Conservation (phyloP, 108 stramenopile genomes). For the Bacterosira constricta region DNA sequence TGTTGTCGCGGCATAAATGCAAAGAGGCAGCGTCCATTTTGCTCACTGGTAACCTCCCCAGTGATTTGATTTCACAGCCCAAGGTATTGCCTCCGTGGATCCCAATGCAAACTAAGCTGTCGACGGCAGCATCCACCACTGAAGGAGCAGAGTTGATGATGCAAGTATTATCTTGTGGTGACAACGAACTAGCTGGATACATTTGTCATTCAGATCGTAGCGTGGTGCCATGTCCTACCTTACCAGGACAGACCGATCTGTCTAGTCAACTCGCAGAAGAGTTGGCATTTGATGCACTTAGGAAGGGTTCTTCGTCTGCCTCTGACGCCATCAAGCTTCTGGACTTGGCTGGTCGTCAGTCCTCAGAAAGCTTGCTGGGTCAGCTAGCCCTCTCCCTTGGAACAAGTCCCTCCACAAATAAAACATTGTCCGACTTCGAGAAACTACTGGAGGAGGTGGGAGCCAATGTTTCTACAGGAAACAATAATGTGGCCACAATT, state of each 20-base stretch:
- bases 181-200: slow-evolving; percentile 70
- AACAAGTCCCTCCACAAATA: slow-evolving; percentile 35
- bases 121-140: slow-evolving; percentile 54
- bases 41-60: slow-evolving; percentile 62
- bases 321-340: slow-evolving; percentile 67
- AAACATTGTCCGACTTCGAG: not conserved
- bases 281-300: slow-evolving; percentile 52
- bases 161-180: slow-evolving; percentile 68
- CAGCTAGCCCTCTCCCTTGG: slow-evolving; percentile 58
- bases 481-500: not conserved
- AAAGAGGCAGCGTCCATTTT: slow-evolving; percentile 72
- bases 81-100: slow-evolving; percentile 73
- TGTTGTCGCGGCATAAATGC: slow-evolving; percentile 58
- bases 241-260: slow-evolving; percentile 66
- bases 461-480: not conserved
- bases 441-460: not conserved
- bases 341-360: slow-evolving; percentile 61
- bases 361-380: slow-evolving; percentile 58
- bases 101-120: slow-evolving; percentile 61
- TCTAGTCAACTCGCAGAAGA: slow-evolving; percentile 49
- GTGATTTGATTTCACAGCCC: slow-evolving; percentile 51
- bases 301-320: slow-evolving; percentile 35
- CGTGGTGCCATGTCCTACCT: slow-evolving; percentile 43
- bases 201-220: slow-evolving; percentile 60
- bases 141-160: slow-evolving; percentile 54